Evolutionary conservation across 148 eudicot genomes (phyloP), one percentile per base, ranked within the genome.

Genomic region (Rhododendron molle): DNA sequence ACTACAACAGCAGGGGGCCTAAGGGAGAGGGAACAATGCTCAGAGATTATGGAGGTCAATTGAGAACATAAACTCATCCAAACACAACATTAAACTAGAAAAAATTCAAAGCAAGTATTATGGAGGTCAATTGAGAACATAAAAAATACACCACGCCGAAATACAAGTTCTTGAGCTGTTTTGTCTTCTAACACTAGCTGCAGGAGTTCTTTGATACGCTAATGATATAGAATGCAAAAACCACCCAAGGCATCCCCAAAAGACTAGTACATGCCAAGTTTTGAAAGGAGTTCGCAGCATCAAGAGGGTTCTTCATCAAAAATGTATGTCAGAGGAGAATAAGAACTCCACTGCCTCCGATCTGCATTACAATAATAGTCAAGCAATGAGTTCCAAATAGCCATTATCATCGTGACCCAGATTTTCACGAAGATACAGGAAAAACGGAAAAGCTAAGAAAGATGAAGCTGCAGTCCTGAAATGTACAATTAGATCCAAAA

Each of bases 271-370:
- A 91, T 89, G 74, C 94, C 99, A 21, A 96, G 89, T 83, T 89
- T 91, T 79, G 89, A 82, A 36, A 94, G 95, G 86, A 95, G 90
- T 58, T 93, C 85, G 13, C 84, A 88, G 96, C 98, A 96, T 85
- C 98, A 91, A 23, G 98, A 94, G 58, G 99, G 91, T 89, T 96
- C 99, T 88, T 96, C 97, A 62, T 96, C 98, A 46, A 95, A 96
- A 44, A 96, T 96, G 89, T 96, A 96, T 87, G 99, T 94, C 84
- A 96, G 84, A 69, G 99, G 99, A 43, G 98, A 94, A 74, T 76
- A 69, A 95, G 89, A 65, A 96, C 99, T 82, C 99, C 99, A 71
- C 99, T 96, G 76, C 99, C 96, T 54, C 99, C 99, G 80, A 94
- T 94, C 99, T 96, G 93, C 88, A 90, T 67, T 12, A 83, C 69